Evolutionary conservation across 192 early-diverging fungal species (phyloP).

Genomic region (Entrophospora sp.): DNA sequence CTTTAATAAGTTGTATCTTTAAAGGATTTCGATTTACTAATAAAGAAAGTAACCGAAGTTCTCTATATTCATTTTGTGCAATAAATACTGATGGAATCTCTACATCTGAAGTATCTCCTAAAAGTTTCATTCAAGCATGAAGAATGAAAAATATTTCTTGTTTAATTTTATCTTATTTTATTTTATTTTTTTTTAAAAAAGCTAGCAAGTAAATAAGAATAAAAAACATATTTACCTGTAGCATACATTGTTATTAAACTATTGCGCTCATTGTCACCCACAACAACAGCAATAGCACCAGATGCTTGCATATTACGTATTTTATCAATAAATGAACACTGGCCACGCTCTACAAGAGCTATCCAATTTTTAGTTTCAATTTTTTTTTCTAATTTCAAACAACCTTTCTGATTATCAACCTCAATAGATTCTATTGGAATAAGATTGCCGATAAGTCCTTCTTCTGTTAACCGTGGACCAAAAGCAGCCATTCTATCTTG

Average conservation of each 20-base stretch:
- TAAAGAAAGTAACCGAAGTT: constrained; percentile 36
- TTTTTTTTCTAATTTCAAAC: constrained; percentile 34
- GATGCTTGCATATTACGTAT: constrained; percentile 81
- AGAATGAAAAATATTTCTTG: too few species aligned
- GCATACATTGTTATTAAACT: constrained; percentile 86
- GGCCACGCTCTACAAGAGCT: constrained; percentile 80
- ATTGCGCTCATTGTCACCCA: constrained; percentile 71
- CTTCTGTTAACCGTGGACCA: constrained; percentile 66
- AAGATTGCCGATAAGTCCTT: constrained; percentile 63
- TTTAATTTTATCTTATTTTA: too few species aligned
- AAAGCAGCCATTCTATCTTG: constrained; percentile 76
- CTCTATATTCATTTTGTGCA: constrained; percentile 55
- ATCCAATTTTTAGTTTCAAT: constrained; percentile 54
- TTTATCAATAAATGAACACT: constrained; percentile 85
- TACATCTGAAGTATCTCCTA: constrained; percentile 80
- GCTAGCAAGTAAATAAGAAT: too few species aligned
- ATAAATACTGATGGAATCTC: constrained; percentile 84
- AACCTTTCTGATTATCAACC: constrained; percentile 48
- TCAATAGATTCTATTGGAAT: constrained; percentile 47
- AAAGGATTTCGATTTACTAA: constrained; percentile 20
- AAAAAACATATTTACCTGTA: constrained; percentile 34
- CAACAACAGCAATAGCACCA: constrained; percentile 77
- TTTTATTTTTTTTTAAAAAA: too few species aligned
- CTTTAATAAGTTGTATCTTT: constrained; percentile 25
- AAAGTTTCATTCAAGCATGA: too few species aligned